Percentiles rank a stretch among this genome's conserved stretches.
phyloP scores from a whole-genome alignment of 1,139 yeast species.

The Saccharomyces hybrid region DNA sequence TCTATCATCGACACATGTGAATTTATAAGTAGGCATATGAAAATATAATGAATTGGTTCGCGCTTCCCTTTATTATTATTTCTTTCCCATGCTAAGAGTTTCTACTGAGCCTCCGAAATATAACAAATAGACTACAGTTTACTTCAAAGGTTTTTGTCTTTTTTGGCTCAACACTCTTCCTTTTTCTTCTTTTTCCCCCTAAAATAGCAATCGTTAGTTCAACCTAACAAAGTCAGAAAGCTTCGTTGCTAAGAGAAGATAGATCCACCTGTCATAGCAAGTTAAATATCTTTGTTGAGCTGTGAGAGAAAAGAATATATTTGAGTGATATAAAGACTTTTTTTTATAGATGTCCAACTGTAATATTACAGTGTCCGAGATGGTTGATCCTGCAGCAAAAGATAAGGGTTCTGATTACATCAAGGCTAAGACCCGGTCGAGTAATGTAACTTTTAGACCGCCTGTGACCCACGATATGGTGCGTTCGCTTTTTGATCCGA shows the following conservation, averaged over 20 bases:
- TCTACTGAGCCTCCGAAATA: not conserved
- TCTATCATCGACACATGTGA: not conserved
- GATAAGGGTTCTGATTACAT: not conserved
- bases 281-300: not conserved
- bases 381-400: not conserved
- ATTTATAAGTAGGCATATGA: not conserved
- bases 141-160: not conserved
- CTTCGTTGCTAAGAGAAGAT: not conserved
- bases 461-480: slow-evolving; percentile 87
- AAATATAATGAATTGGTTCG: not conserved
- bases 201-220: not conserved
- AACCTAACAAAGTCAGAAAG: not conserved
- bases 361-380: not conserved
- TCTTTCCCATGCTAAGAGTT: not conserved
- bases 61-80: not conserved
- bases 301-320: no score
- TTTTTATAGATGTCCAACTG: not conserved
- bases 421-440: slow-evolving; percentile 24
- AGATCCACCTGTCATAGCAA: not conserved
- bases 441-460: slow-evolving; percentile 45
- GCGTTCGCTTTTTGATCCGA: slow-evolving; percentile 71
- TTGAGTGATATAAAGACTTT: not conserved
- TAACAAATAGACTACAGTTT: not conserved
- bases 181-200: not conserved
- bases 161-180: not conserved